Base-by-base conservation (phyloP, 805 yeast species). In the Candida maris region DNA sequence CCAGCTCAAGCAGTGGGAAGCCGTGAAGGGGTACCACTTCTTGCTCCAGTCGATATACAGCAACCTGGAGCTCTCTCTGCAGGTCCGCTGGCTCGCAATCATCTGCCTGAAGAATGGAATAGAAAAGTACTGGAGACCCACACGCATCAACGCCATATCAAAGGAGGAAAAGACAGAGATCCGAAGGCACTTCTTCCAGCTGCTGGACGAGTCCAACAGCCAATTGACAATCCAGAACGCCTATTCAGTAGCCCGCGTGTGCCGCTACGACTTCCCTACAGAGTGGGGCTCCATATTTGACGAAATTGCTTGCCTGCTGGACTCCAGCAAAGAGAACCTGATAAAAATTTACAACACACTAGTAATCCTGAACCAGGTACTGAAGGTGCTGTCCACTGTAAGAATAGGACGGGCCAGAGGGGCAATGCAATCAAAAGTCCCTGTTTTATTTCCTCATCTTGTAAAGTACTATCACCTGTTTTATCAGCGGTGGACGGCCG, bases 71-170 rank as follows among this genome's bases (percentile, higher is more conserved):
- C 49, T 75, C 13, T 73, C 88, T 0, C 59, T 82, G 20, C 85
- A 83, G 40, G 65, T 78, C 6, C 68, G 97, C 51, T 88, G 96
- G 95, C 64, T 89, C 18, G 88, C 95, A 0, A 71, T 87, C 2
- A 91, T 91, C 27, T 84, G 83, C 45, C 78, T 91, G 60, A 91
- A 93, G 54, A 91, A 91, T 58, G 94, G 94, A 2, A 68, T 87
- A 15, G 95, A 86, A 13, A 77, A 75, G 53, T 77, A 77, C 52
- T 91, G 98, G 97, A 68, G 96, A 40, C 67, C 81, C 1, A 68
- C 86, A 0, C 68, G 85, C 14, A 62, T 68, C 22, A 54, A 57
- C 44, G 67, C 77, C 1, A 70, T 82, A 14, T 46, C 70, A 2
- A 72, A 70, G 31, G 86, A 82, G 13, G 97, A 88, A 52, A 91